Percentiles rank a stretch among this genome's conserved stretches.
Conservation (phyloP, 2,329 filamentous ascomycete species). For the Fusarium pseudoanthophilum region DNA sequence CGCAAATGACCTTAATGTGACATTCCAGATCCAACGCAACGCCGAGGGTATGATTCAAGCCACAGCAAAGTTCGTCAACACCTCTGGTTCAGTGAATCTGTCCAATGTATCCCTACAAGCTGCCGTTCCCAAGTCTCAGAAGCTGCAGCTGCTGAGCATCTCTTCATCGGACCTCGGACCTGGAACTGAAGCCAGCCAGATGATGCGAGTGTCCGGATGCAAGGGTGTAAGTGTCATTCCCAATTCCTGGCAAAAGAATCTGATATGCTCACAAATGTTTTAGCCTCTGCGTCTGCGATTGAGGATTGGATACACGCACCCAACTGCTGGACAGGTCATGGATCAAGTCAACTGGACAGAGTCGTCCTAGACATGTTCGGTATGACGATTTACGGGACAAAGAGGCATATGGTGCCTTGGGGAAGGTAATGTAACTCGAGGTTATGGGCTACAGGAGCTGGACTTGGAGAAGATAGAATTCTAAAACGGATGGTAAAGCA, state of each 20-base stretch:
- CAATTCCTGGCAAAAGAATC: background rate
- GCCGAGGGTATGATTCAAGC: conserved; percentile 83
- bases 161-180: conserved; percentile 80
- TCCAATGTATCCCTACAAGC: conserved; percentile 87
- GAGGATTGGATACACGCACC: conserved; percentile 82
- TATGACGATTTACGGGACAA: background rate
- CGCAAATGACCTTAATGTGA: conserved; percentile 84
- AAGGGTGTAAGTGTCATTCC: conserved; percentile 80
- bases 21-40: conserved; percentile 85
- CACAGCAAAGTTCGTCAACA: conserved; percentile 85
- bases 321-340: conserved; percentile 75
- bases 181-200: conserved; percentile 86
- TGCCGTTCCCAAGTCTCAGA: conserved; percentile 96
- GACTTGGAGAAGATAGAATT: conserved; percentile 42
- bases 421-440: conserved; percentile 33
- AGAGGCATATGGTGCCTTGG: conserved; percentile 13
- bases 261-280: conserved; percentile 10
- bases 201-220: conserved; percentile 86
- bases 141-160: conserved; percentile 90
- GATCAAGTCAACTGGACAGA: conserved; percentile 99
- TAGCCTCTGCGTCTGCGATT: conserved; percentile 87
- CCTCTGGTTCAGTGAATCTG: conserved; percentile 71
- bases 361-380: conserved; percentile 58
- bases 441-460: conserved; percentile 26
- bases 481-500: conserved; percentile 41